Percentiles rank a stretch among this genome's conserved stretches.
These are phyloP conservation scores for Tetragonia tetragonoides DNA, from an alignment of 148 eudicot genomes.

Conservation along the genomic window DNA sequence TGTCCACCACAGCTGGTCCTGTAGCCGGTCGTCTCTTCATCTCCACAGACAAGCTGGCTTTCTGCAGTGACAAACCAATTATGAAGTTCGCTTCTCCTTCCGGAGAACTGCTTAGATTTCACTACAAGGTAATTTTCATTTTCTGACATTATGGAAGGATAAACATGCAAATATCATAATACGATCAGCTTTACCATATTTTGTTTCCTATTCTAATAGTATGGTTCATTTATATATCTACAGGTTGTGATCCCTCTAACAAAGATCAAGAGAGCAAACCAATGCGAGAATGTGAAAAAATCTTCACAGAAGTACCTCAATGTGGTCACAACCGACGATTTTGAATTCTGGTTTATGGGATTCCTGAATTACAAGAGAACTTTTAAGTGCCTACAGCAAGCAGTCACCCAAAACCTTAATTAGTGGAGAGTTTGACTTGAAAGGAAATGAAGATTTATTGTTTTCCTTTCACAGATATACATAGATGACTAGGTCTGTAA, in stretches of 20 bases:
- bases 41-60: conserved; percentile 25
- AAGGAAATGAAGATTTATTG: no score
- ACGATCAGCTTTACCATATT: no score
- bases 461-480: no score
- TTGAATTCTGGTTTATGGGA: conserved; percentile 45
- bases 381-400: conserved; percentile 26
- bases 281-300: conserved; percentile 30
- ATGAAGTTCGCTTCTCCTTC: conserved; percentile 13
- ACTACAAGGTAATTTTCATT: conserved; percentile 11
- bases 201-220: no score
- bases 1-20: conserved; percentile 26
- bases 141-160: no score
- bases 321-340: conserved; percentile 30
- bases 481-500: no score
- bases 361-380: conserved; percentile 34
- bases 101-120: conserved; percentile 21
- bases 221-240: no score
- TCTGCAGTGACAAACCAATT: conserved; percentile 29
- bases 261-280: conserved; percentile 30
- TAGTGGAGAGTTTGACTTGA: no score
- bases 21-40: conserved; percentile 27
- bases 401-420: conserved; percentile 3
- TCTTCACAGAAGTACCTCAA: conserved; percentile 41
- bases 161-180: no score
- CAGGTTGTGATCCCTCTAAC: conserved; percentile 30